Base-by-base conservation (phyloP, 2,329 filamentous ascomycete genomes). In the Onygenales sp. region DNA sequence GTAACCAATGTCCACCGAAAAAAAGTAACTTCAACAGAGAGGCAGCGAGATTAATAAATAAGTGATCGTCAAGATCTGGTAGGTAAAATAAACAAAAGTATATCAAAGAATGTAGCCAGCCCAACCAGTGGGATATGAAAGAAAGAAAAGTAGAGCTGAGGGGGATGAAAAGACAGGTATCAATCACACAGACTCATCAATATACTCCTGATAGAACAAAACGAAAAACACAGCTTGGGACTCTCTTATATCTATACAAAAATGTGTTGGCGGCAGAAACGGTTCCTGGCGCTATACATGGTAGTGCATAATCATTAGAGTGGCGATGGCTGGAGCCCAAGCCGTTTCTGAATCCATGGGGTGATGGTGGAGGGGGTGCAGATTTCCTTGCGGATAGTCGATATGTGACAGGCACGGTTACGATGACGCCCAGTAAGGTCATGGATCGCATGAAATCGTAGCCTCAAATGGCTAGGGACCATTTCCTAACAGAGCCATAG, bases 91-190 rank as follows among this genome's bases (percentile, higher is more conserved):
- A n/a, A 44, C 33, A 57, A 52, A 56, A 58, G 61, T 58, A 61
- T 63, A 65, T 56, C 71, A 76, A 76, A 66, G 74, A 77, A 76
- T 72, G 74, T 69, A 75, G 69, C 71, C 70, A 73, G 72, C 75
- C 75, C 76, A 77, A 68, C 75, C 76, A 75, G 75, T 77, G 75
- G 74, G 74, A 65, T 64, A 65, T 72, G 66, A 76, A 75, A 67
- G 72, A 75, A 68, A 70, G 71, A 67, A 62, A 57, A 9, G 14
- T 33, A 51, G 5, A 47, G 34, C 33, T 43, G 42, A 47, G 37
- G 34, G 36, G 36, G 45, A 42, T 14, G 44, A 42, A 47, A 46
- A 34, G 21, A 42, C 44, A 50, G 46, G 4, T 49, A 40, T 40
- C 34, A 39, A 49, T 46, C 43, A 46, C 31, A 31, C 21, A 33